phyloP scores from a whole-genome alignment of 2,329 filamentous ascomycete species.

The Botrytis hyacinthi region DNA sequence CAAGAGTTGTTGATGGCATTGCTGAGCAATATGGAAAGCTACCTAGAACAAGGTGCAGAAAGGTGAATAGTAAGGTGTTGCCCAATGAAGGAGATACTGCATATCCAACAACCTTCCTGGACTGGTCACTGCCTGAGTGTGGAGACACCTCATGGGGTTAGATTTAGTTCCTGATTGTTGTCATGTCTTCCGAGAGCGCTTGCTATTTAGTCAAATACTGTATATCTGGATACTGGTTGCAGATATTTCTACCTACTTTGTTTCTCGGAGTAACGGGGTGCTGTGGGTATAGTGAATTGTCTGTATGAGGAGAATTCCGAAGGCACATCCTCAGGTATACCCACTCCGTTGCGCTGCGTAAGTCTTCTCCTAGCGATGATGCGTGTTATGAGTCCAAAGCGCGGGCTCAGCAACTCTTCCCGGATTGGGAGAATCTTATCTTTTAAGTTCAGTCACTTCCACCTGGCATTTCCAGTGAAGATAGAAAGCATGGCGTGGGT shows the following conservation, averaged over 20 bases:
- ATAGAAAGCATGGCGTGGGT: conserved; percentile 2
- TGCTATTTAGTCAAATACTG: neutral
- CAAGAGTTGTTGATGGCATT: conserved; percentile 11
- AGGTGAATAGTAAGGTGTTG: conserved; percentile 10
- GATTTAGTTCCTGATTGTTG: neutral
- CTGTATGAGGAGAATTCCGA: conserved; percentile 18
- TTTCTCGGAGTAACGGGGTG: conserved; percentile 14
- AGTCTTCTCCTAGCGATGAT: conserved; percentile 12
- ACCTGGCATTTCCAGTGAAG: conserved; percentile 4
- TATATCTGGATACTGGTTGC: neutral
- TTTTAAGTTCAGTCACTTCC: conserved; percentile 11
- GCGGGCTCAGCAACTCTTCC: conserved; percentile 12
- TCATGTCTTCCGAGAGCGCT: conserved; percentile 1
- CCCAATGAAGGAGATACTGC: neutral
- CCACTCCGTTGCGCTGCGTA: conserved; percentile 13
- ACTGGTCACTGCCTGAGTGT: conserved; percentile 8
- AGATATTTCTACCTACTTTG: conserved; percentile 11
- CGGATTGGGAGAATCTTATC: neutral
- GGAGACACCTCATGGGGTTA: conserved; percentile 1
- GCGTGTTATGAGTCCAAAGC: conserved; percentile 2
- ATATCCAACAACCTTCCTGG: neutral
- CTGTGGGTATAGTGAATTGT: conserved; percentile 11
- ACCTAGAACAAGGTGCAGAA: neutral
- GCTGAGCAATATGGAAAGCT: conserved; percentile 15
- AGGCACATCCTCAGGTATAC: conserved; percentile 13